These are phyloP conservation scores for Boletus sensibilis DNA, from an alignment of 768 basidiomycete species.

Conservation along the genomic window DNA sequence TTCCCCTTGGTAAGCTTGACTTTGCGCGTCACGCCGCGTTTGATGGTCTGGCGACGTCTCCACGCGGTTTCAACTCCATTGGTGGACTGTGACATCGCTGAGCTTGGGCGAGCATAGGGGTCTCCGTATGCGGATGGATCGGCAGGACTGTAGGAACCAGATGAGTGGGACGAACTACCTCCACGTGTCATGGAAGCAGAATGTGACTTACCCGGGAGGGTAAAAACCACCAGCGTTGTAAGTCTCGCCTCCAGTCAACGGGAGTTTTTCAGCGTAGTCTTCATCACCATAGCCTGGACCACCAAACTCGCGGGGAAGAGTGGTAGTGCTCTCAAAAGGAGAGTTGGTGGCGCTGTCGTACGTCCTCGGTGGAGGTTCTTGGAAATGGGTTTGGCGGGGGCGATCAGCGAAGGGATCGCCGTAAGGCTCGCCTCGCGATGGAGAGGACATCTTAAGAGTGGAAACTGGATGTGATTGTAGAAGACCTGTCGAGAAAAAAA, in stretches of 20 bases:
- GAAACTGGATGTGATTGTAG: neutral
- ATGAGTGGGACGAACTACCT: conserved; percentile 1
- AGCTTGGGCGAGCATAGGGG: conserved; percentile 57
- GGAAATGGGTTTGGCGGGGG: conserved; percentile 55
- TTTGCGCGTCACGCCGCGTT: conserved; percentile 89
- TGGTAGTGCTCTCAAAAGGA: conserved; percentile 58
- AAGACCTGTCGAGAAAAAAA: conserved; percentile 9
- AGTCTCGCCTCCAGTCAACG: conserved; percentile 58
- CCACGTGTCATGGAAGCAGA: neutral
- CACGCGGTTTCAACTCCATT: conserved; percentile 60
- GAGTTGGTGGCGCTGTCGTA: conserved; percentile 40
- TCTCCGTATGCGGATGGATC: conserved; percentile 68
- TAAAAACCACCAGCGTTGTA: conserved; percentile 63
- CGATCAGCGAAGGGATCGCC: conserved; percentile 76
- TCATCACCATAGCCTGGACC: conserved; percentile 55
- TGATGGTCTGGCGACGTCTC: conserved; percentile 84
- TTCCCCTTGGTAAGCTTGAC: conserved; percentile 93
- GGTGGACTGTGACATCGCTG: conserved; percentile 52
- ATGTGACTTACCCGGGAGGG: conserved; percentile 61
- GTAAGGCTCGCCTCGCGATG: conserved; percentile 36
- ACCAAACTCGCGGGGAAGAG: conserved; percentile 53
- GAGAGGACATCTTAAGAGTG: conserved; percentile 24
- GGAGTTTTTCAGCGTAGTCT: conserved; percentile 74
- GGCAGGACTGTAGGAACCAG: conserved; percentile 36
- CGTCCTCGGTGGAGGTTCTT: conserved; percentile 53